These are phyloP conservation scores for Epichloe baconii DNA, from an alignment of 2,329 filamentous ascomycete genomes.

Conservation along the genomic window DNA sequence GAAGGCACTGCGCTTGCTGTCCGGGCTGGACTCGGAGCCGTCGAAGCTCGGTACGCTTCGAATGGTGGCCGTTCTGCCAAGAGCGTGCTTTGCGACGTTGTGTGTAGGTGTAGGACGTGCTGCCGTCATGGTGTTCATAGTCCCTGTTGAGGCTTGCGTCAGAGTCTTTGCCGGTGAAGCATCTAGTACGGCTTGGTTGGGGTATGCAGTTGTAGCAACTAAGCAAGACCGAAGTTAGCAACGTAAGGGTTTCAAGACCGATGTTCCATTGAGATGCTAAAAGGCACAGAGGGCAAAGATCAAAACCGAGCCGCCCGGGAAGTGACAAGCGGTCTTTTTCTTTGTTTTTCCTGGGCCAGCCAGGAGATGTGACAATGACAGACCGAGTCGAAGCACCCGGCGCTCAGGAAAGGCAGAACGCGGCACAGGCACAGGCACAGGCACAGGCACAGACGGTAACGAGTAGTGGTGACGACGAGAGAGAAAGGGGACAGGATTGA, in stretches of 20 bases:
- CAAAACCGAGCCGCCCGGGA: background rate
- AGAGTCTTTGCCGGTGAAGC: conserved; percentile 20
- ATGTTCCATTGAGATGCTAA: background rate
- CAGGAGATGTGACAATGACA: conserved; percentile 9
- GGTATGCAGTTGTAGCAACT: background rate
- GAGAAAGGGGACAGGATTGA: background rate
- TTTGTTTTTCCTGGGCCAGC: background rate
- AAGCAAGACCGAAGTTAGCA: conserved; percentile 1
- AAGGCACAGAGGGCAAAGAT: too few relatives aligned
- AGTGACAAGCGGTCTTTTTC: background rate
- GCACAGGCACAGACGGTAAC: background rate
- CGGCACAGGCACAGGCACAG: background rate
- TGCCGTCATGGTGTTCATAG: conserved; percentile 27
- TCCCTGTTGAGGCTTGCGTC: conserved; percentile 25
- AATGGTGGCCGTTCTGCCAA: conserved; percentile 33
- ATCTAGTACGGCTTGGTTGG: conserved; percentile 16
- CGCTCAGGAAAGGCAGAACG: background rate
- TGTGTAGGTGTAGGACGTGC: conserved; percentile 7
- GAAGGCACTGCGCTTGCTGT: conserved; percentile 36
- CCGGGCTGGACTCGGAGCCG: conserved; percentile 31
- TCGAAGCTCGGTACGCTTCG: conserved; percentile 45
- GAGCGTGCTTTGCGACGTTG: conserved; percentile 19
- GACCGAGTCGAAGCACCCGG: background rate
- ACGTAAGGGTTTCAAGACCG: background rate
- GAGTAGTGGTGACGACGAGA: background rate